Base-by-base conservation (phyloP, 176 grass and related monocot species). In the Juncus inflexus region DNA sequence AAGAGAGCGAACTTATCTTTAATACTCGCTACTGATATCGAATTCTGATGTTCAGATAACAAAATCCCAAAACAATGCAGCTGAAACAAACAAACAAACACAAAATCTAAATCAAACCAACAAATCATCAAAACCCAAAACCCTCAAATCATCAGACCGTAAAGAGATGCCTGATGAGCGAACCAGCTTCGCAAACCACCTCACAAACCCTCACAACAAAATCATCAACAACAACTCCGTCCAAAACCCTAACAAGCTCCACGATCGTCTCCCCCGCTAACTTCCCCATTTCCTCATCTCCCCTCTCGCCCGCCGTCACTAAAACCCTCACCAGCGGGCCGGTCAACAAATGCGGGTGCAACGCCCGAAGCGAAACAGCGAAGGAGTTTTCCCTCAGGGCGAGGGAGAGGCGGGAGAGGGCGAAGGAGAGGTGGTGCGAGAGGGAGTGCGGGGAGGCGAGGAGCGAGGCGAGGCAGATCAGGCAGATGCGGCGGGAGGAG, bases 371-470 rank as follows among this genome's bases (percentile, higher is more conserved):
- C 40, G 68, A 65, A 1, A 35, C 64, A 11, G 81, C 61, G 74
- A 90, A 90, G 50, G 63, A 58, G 28, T 54, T 19, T 6, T 43
- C 4, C 53, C 11, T 75, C 61, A 96, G 82, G 45, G 91, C 91
- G 47, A 85, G 42, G 53, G 91, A 88, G 73, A 96, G 79, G 59
- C 71, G 83, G 58, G 84, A 83, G 50, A 96, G 91, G 40, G 63
- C 91, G 62, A 87, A 86, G 69, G 91, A 84, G 74, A 96, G 76
- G 81, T 90, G 91, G 79, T 90, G 87, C 12, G 87, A 74, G 47
- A 83, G 79, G 58, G 82, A 72, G 65, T 77, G 67, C 40, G 79
- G 57, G 4, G 65, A 70, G 70, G 84, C 83, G 59, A 96, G 81
- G 13, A 96, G 84, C 1, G 79, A 63, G 39, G 79, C 81, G 50